These are phyloP conservation scores for Microbotryum scabiosae DNA, from an alignment of 1,284 basidiomycete species.

Conservation along the genomic window DNA sequence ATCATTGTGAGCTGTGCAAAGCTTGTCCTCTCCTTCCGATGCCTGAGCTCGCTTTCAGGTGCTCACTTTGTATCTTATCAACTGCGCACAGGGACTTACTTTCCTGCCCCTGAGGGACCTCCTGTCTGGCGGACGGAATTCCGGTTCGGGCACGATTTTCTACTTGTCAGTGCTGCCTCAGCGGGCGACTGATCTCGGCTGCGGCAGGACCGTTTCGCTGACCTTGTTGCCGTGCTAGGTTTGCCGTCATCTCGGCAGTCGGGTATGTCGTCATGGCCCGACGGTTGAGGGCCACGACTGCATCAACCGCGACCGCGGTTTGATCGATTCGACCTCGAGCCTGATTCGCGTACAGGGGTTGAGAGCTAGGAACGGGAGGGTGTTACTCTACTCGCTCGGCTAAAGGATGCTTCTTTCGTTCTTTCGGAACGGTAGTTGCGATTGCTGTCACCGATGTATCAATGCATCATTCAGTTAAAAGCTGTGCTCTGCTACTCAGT, in stretches of 20 bases:
- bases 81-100: conserved; percentile 9
- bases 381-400: too few species aligned
- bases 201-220: too few species aligned
- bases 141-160: conserved; percentile 18
- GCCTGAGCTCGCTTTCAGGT: neutral
- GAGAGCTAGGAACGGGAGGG: too few species aligned
- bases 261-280: conserved; percentile 6
- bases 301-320: neutral
- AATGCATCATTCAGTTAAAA: neutral
- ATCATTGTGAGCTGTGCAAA: conserved; percentile 6
- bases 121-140: conserved; percentile 6
- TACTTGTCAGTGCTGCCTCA: conserved; percentile 2
- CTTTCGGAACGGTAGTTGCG: neutral
- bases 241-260: conserved; percentile 13
- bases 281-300: neutral
- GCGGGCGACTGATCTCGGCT: too few species aligned
- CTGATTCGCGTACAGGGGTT: too few species aligned
- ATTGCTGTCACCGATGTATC: neutral
- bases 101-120: conserved; percentile 26
- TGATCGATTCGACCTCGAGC: neutral
- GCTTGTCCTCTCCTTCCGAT: neutral
- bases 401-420: too few species aligned
- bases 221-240: neutral
- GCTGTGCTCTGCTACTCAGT: neutral
- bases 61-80: neutral